Percentiles rank a stretch among this genome's conserved stretches.
These are phyloP conservation scores for Schizothecium vesticola DNA, from an alignment of 495 filamentous ascomycete genomes.

Conservation along the genomic window DNA sequence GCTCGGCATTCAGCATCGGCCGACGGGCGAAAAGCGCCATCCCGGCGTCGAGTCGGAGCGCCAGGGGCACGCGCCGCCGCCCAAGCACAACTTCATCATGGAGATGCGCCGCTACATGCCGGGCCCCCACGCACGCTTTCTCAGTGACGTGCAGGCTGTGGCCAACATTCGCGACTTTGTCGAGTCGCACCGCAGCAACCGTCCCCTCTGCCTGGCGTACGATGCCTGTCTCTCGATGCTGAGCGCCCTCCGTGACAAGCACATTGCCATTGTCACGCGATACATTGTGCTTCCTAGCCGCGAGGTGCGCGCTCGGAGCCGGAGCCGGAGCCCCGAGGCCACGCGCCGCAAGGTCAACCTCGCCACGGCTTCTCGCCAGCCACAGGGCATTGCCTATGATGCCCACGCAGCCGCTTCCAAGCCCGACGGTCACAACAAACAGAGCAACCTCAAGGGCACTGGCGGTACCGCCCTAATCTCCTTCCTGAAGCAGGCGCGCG, in stretches of 20 bases:
- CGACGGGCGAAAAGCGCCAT: constrained; percentile 66
- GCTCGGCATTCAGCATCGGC: constrained; percentile 85
- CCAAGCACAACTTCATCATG: constrained; percentile 83
- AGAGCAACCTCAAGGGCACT: constrained; percentile 72
- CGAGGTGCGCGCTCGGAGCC: constrained; percentile 43
- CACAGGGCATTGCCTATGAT: constrained; percentile 32
- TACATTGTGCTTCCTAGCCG: constrained; percentile 78
- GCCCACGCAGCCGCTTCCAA: constrained; percentile 14
- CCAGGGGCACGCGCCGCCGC: constrained; percentile 49
- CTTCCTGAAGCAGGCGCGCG: constrained; percentile 89
- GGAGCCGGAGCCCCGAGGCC: constrained; percentile 40
- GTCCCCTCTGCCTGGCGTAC: constrained; percentile 68
- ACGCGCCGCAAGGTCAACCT: constrained; percentile 54
- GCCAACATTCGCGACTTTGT: constrained; percentile 89
- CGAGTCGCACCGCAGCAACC: constrained; percentile 55
- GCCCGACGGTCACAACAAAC: constrained; percentile 22
- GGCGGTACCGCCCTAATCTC: constrained; percentile 90
- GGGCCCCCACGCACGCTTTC: constrained; percentile 80
- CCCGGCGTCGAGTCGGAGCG: constrained; percentile 42
- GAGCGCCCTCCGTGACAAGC: constrained; percentile 82
- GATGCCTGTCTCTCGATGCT: constrained; percentile 91
- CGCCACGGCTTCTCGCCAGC: constrained; percentile 52
- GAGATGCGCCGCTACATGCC: constrained; percentile 99
- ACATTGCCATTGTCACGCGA: constrained; percentile 91
- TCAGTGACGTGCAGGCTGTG: constrained; percentile 70